These are phyloP conservation scores for Brasilioporus rufonigricans DNA, from an alignment of 768 basidiomycete species.

Conservation along the genomic window DNA sequence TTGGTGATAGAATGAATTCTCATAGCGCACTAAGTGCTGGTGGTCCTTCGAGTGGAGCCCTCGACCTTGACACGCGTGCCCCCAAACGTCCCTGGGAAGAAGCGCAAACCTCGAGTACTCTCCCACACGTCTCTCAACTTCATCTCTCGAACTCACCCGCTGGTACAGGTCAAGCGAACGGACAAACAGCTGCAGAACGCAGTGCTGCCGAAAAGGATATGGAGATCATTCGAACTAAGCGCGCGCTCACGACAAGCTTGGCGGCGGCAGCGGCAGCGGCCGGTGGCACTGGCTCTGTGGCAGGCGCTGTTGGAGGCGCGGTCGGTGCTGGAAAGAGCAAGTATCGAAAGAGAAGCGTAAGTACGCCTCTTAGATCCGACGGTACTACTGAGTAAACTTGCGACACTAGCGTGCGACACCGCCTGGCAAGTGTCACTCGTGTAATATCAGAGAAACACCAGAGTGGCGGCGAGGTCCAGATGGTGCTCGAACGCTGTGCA, in stretches of 20 bases:
- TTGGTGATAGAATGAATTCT: constrained; percentile 20
- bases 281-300: constrained; percentile 35
- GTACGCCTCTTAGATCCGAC: constrained; percentile 24
- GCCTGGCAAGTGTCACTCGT: constrained; percentile 85
- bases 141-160: constrained; percentile 20
- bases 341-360: constrained; percentile 82
- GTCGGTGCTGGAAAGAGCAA: constrained; percentile 56
- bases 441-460: constrained; percentile 85
- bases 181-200: constrained; percentile 40
- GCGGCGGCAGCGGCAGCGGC: constrained; percentile 43
- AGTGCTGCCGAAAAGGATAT: constrained; percentile 80
- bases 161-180: constrained; percentile 11
- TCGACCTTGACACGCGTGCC: constrained; percentile 42
- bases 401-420: constrained; percentile 73
- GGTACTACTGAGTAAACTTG: constrained; percentile 20
- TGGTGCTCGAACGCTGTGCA: constrained; percentile 80
- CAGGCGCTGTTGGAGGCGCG: constrained; percentile 24
- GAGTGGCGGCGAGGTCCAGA: constrained; percentile 86
- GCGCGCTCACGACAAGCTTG: constrained; percentile 66
- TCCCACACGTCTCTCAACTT: constrained; percentile 25
- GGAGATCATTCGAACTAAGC: constrained; percentile 80
- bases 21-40: constrained; percentile 30
- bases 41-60: constrained; percentile 19
- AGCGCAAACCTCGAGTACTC: constrained; percentile 19
- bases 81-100: constrained; percentile 85